phyloP scores from a whole-genome alignment of 73 alveolate species.

The Uronychia binucleata region DNA sequence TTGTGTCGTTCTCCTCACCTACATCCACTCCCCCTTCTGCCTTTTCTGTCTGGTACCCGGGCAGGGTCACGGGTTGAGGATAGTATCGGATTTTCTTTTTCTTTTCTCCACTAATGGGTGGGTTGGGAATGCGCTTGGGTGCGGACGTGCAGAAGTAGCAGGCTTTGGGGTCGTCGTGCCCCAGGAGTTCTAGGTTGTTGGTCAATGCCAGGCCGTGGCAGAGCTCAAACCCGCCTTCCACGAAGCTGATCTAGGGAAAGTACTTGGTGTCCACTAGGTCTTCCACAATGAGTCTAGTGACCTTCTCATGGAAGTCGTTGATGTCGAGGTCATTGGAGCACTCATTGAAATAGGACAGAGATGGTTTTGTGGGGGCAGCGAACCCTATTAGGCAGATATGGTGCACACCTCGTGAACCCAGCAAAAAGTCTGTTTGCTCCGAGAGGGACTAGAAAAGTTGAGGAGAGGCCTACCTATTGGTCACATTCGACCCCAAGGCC shows the following conservation, averaged over 20 bases:
- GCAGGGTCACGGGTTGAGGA: not conserved
- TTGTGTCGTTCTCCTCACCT: not conserved
- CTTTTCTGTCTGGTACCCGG: not conserved
- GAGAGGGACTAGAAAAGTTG: not conserved
- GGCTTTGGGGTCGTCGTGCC: not conserved
- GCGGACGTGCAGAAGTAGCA: not conserved
- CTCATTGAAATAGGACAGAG: not conserved
- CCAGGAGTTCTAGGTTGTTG: not conserved
- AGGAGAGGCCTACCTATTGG: no score
- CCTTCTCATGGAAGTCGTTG: not conserved
- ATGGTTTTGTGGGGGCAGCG: not conserved
- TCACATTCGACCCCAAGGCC: constrained; percentile 5
- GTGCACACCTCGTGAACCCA: not conserved
- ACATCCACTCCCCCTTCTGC: not conserved
- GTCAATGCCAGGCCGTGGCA: not conserved
- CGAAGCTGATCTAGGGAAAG: not conserved
- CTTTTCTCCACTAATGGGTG: not conserved
- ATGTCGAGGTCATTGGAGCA: not conserved
- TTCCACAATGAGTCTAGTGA: not conserved
- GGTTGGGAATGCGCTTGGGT: not conserved
- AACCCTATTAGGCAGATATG: not conserved
- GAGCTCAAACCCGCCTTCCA: not conserved
- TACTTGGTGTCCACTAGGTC: not conserved
- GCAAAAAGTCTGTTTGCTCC: not conserved
- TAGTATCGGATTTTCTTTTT: not conserved